A percentile compares a stretch with the other conserved stretches of the same genome.
phyloP scores from a whole-genome alignment of 495 filamentous ascomycete genomes.

The Baudoinia panamericana region DNA sequence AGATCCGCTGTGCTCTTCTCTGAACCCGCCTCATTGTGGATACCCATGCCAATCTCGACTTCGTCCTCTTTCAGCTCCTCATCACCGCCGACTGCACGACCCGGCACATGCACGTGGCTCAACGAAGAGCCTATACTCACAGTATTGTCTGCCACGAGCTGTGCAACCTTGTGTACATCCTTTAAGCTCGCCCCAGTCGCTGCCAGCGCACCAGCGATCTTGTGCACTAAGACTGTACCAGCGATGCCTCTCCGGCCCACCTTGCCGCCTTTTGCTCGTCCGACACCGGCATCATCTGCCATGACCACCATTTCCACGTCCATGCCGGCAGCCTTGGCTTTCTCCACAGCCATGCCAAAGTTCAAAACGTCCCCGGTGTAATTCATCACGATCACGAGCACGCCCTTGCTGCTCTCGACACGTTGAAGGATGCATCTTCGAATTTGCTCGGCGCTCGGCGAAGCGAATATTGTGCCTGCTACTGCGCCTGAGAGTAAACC shows the following conservation, averaged over 20 bases:
- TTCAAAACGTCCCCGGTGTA: conserved; percentile 74
- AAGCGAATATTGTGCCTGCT: conserved; percentile 88
- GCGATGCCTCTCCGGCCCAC: conserved; percentile 86
- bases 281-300: conserved; percentile 91
- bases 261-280: conserved; percentile 67
- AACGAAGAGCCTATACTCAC: conserved; percentile 78
- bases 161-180: conserved; percentile 59
- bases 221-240: conserved; percentile 78
- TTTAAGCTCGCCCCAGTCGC: conserved; percentile 46
- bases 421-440: conserved; percentile 59
- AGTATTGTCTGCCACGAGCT: conserved; percentile 58
- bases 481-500: conserved; percentile 79
- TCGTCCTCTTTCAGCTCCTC: conserved; percentile 52
- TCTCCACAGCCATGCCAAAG: conserved; percentile 90
- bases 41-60: conserved; percentile 95
- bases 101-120: conserved; percentile 86
- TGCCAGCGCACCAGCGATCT: conserved; percentile 79
- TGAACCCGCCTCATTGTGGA: conserved; percentile 90
- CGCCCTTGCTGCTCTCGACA: conserved; percentile 56
- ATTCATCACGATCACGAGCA: conserved; percentile 56
- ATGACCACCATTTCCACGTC: conserved; percentile 87
- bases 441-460: conserved; percentile 74
- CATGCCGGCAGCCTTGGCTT: conserved; percentile 68
- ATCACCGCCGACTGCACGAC: conserved; percentile 39
- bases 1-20: conserved; percentile 55